Base-by-base conservation (phyloP, 331 rosid genomes). In the Saraca asoca region DNA sequence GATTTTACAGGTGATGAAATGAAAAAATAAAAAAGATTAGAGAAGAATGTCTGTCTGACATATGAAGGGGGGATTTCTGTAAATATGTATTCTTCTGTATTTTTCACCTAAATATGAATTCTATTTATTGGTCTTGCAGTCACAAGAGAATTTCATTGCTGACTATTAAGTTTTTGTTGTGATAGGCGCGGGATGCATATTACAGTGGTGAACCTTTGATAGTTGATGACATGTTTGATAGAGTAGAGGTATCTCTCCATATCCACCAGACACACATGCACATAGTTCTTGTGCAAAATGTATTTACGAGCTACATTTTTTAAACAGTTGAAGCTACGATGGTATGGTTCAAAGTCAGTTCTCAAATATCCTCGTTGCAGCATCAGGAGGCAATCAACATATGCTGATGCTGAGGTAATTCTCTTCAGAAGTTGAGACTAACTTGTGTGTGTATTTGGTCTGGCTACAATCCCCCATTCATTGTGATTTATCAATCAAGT, bases 371-470 rank as follows among this genome's bases (percentile, higher is more conserved):
- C 97, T 35, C 82, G 95, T 2, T 88, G 97, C 74, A 91, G 96
- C 79, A 85, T 91, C 56, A 81, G 95, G 78, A 80, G 94, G 69
- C 97, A 91, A n/a, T 88, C 94, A 9, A 73, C 94, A 14, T 91
- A 84, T 68, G 81, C 97, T 9, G 94, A 91, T 72, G 97, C 97
- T 67, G 91, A 91, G 97, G 97, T 91, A 78, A 82, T 81, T 79
- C 44, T 61, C 57, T 56, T 46, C 66, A 7, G 68, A 71, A 60
- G n/a, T 51, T 29, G 13, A 37, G 51, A 37, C 13, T 31, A 29
- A 49, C n/a, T 9, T 49, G 2, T 69, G 5, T 20, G 5, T 19
- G 10, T 15, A 20, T 41, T 34, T 59, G 17, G 10, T 54, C 17
- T 39, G 24, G 43, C 41, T 51, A 7, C 33, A 48, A 42, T 50